phyloP scores from a whole-genome alignment of 139 green algal genomes.

The Picochlorum sp. region DNA sequence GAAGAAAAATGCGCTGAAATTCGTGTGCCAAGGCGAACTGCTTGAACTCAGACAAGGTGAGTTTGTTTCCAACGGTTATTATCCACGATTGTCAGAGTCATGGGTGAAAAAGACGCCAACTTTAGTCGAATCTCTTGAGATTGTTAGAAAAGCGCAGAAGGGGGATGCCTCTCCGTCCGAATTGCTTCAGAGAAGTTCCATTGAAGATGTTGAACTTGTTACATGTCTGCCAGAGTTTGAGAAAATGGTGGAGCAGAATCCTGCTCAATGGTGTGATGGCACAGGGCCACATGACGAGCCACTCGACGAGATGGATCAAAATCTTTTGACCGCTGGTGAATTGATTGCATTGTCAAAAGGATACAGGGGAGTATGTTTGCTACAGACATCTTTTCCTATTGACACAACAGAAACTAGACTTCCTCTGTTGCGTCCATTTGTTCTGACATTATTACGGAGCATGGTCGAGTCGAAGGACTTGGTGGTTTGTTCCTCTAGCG shows the following conservation, averaged over 20 bases:
- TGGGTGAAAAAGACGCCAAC: constrained; percentile 21
- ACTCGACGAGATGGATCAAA: constrained; percentile 5
- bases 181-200: not conserved
- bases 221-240: constrained; percentile 14
- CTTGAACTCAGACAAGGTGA: not conserved
- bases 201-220: not conserved
- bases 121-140: constrained; percentile 12
- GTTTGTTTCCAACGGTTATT: constrained; percentile 9
- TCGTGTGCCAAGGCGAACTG: not conserved
- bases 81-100: constrained; percentile 14
- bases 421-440: constrained; percentile 38
- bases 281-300: constrained; percentile 20
- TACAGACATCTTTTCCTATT: constrained; percentile 42
- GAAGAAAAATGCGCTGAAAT: not conserved
- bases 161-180: not conserved
- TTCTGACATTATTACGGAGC: constrained; percentile 27
- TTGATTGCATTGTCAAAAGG: constrained; percentile 32
- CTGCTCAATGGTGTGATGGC: constrained; percentile 31
- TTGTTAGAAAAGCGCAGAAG: constrained; percentile 11
- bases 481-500: constrained; percentile 8
- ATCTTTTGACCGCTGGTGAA: constrained; percentile 41
- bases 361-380: constrained; percentile 29
- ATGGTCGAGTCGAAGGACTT: constrained; percentile 18
- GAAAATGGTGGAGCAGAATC: constrained; percentile 7
- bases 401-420: not conserved